A percentile compares a stretch with the other conserved stretches of the same genome.
Evolutionary conservation across 345 rosid species (phyloP).

Genomic region (Toxicodendron radicans): DNA sequence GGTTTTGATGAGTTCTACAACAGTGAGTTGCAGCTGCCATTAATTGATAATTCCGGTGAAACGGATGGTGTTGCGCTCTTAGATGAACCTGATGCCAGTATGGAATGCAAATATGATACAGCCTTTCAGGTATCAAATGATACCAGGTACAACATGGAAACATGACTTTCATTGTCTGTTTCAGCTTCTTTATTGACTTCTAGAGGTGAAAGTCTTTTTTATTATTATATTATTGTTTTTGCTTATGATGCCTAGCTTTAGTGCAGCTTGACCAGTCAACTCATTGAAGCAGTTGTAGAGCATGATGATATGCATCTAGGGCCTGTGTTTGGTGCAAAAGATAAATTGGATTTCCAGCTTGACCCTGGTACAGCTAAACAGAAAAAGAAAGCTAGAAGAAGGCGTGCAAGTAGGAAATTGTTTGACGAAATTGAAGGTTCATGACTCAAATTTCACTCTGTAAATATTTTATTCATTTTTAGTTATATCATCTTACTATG

Average conservation of each 20-base stretch:
- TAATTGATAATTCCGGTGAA: not conserved
- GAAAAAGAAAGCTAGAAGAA: conserved; percentile 58
- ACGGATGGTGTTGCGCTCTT: not conserved
- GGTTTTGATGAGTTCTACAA: not conserved
- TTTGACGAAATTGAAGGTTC: conserved; percentile 44
- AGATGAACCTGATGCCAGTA: conserved; percentile 5
- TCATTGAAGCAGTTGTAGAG: conserved; percentile 29
- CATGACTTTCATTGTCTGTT: conserved; percentile 12
- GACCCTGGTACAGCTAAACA: conserved; percentile 27
- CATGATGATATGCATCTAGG: conserved; percentile 26
- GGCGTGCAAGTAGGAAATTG: conserved; percentile 32
- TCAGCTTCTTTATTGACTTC: not conserved
- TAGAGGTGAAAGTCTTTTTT: not conserved
- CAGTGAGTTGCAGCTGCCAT: not conserved
- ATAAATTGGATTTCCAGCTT: conserved; percentile 27
- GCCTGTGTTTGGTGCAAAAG: conserved; percentile 25
- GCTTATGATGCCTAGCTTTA: conserved; percentile 18
- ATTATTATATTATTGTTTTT: not conserved
- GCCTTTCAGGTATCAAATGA: conserved; percentile 11
- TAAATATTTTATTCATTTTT: too few relatives aligned
- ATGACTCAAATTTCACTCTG: not conserved
- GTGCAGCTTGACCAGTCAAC: conserved; percentile 43
- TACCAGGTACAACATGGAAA: conserved; percentile 3
- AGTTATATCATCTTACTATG: not conserved
- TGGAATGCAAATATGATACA: conserved; percentile 3